Conservation (phyloP, 1,139 yeast genomes). For the Yamadazyma blattariae region DNA sequence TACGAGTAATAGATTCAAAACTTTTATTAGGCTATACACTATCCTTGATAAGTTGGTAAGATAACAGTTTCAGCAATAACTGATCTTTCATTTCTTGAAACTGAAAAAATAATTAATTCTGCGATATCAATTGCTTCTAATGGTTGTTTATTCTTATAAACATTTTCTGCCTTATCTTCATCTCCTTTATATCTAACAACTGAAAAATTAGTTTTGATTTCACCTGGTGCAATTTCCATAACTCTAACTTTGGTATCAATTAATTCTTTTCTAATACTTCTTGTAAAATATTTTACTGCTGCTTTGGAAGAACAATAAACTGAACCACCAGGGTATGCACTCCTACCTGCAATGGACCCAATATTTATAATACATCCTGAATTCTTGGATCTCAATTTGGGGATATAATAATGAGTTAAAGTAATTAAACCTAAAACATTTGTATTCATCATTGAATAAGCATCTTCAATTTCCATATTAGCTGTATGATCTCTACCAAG, state of each 20-base stretch:
- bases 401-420: constrained; percentile 40
- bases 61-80: constrained; percentile 78
- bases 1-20: constrained; percentile 10
- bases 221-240: constrained; percentile 84
- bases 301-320: constrained; percentile 90
- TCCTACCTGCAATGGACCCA: constrained; percentile 88
- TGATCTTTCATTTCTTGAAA: constrained; percentile 68
- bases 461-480: constrained; percentile 28
- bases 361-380: constrained; percentile 78
- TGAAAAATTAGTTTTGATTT: constrained; percentile 85
- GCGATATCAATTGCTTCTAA: constrained; percentile 78
- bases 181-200: constrained; percentile 76
- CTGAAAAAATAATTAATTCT: constrained; percentile 70
- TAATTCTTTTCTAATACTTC: constrained; percentile 74
- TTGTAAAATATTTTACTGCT: constrained; percentile 73
- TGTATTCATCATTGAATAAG: constrained; percentile 38
- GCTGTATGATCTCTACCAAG: constrained; percentile 40
- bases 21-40: too few relatives aligned
- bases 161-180: constrained; percentile 61
- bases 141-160: constrained; percentile 73
- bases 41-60: constrained; percentile 72
- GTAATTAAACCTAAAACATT: constrained; percentile 42
- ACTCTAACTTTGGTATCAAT: constrained; percentile 73
- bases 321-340: constrained; percentile 82
- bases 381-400: constrained; percentile 45